Conservation (phyloP, 2,329 filamentous ascomycete species). For the Paraphaeosphaeria minitans region DNA sequence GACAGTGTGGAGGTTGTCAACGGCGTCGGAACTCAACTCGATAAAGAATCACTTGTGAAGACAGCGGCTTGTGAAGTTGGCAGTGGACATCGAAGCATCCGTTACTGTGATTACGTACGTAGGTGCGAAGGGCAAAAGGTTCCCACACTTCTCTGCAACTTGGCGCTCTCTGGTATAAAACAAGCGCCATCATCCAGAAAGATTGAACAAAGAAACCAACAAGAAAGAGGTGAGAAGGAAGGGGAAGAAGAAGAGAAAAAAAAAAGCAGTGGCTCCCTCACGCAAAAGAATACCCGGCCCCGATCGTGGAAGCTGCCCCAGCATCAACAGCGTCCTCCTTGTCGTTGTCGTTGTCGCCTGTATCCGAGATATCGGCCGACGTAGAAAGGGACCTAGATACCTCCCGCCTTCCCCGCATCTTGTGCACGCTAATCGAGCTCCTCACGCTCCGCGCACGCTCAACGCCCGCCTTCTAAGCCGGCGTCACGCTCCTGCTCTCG, state of each 20-base stretch:
- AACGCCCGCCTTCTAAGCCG: slow-evolving; percentile 16
- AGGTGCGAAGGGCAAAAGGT: not conserved
- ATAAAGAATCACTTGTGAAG: too few species aligned
- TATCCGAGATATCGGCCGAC: not conserved
- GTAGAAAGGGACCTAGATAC: not conserved
- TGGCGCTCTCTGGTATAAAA: slow-evolving; percentile 3
- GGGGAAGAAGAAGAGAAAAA: not conserved
- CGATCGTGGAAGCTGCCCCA: not conserved
- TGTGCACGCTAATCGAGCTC: not conserved
- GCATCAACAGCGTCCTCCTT: too few species aligned
- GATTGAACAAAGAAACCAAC: not conserved
- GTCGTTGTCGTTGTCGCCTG: not conserved
- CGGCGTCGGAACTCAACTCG: too few species aligned
- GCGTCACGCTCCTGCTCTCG: slow-evolving; percentile 31
- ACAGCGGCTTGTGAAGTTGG: not conserved
- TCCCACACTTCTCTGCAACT: not conserved
- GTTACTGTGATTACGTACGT: not conserved
- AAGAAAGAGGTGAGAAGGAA: too few species aligned
- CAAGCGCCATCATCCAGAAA: slow-evolving; percentile 1
- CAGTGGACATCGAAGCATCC: not conserved
- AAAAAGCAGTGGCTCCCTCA: not conserved
- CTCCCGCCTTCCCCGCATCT: not conserved
- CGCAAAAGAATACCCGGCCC: not conserved
- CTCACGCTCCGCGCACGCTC: not conserved
- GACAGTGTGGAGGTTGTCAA: too few species aligned